Conservation (phyloP, 352 stramenopile species). For the Pythium pyrilobum region DNA sequence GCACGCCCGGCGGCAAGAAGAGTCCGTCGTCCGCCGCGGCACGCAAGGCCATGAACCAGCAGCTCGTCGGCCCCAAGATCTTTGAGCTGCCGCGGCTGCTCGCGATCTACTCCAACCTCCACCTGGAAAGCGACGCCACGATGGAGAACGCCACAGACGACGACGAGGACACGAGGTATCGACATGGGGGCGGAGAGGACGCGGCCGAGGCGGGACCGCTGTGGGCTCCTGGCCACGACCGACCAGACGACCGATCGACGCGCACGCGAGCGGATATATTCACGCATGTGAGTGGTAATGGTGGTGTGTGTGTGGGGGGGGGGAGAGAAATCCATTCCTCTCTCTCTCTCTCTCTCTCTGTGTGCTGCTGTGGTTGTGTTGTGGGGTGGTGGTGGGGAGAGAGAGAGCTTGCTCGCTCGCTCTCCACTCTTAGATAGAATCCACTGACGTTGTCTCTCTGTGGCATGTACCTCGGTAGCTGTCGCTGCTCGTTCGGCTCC, state of each 20-base stretch:
- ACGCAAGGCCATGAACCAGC: constrained; percentile 23
- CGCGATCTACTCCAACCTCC: constrained; percentile 74
- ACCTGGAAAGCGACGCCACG: constrained; percentile 26
- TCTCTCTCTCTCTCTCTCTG: background rate
- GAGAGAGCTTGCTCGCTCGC: no score
- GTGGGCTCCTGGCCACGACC: background rate
- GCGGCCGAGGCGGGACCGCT: background rate
- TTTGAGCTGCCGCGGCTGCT: constrained; percentile 69
- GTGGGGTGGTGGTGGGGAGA: no score
- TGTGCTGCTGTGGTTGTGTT: constrained; percentile 1
- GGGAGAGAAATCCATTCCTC: background rate
- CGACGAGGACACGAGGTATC: background rate
- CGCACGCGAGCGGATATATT: constrained; percentile 68
- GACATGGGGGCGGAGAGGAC: background rate
- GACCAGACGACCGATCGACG: background rate
- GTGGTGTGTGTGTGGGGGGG: background rate
- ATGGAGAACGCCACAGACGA: background rate
- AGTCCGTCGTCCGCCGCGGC: constrained; percentile 18
- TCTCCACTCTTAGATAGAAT: no score
- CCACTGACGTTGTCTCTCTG: background rate
- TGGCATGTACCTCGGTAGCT: constrained; percentile 28
- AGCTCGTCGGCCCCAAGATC: constrained; percentile 64
- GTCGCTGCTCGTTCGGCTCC: constrained; percentile 67
- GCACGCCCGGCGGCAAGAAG: background rate
- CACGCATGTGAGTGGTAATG: constrained; percentile 40